Evolutionary conservation across 225 moss, liverwort and hornwort species (phyloP), one percentile per base, ranked within the genome.

Genomic region (Polytrichum commune): DNA sequence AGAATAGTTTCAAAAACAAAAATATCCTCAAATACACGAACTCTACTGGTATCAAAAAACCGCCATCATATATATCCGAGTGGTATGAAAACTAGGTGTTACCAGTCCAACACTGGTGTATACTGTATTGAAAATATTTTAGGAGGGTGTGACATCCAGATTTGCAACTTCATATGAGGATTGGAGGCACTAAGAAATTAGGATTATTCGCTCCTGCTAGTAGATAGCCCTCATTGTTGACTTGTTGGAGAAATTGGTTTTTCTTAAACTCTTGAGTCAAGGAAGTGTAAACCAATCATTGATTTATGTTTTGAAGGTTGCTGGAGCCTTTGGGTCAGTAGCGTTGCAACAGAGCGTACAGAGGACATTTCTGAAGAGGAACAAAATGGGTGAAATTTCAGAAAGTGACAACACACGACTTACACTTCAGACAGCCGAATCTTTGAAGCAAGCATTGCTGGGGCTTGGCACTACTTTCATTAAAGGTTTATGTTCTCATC

Each of bases 401-500:
- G 88, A 89, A 62, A 77, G 78, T 28, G 88, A 86, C 27, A 77
- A 79, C 46, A 66, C 74, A 29, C 70, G 82, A 64, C 74, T 75
- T 60, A 78, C 97, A 65, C 23, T 83, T 25, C 81, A 79, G 74
- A 89, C 83, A 67, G 94, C 95, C 68, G 80, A 84, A 69, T 81
- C 88, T 54, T 70, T 98, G 55, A 98, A 98, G 78, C 65, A 81
- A 72, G 90, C 85, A 19, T 79, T 98, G 72, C 77, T 94, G 55
- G 81, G 84, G 61, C 95, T 98, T 62, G 97, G 97, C 30, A 91
- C 95, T 25, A 93, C 97, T 81, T 98, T 98, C 65, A 91, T 98
- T 38, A 98, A 98, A 93, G 95, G 97, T 98, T 54, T 55, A 70
- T 67, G 7, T 62, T 32, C 29, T 8, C 19, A 18, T 25, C 20